A percentile compares a stretch with the other conserved stretches of the same genome.
Conservation (phyloP, 768 basidiomycete species). For the Chalciporus piperatus region DNA sequence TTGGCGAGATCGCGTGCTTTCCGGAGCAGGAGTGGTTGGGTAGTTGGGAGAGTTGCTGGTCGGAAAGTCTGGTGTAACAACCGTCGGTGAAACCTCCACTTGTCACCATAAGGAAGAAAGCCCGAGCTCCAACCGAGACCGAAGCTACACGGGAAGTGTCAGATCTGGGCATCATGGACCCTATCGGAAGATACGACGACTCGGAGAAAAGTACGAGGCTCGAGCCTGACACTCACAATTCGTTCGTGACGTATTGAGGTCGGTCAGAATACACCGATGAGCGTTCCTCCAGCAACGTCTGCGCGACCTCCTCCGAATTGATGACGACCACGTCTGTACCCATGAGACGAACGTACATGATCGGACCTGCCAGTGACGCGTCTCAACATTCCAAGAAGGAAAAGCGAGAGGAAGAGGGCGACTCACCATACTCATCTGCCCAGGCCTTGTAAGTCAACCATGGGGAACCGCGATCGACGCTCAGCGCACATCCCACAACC, state of each 20-base stretch:
- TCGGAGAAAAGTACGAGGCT: too few relatives aligned
- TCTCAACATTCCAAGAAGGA: not conserved
- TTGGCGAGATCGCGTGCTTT: slow-evolving; percentile 9
- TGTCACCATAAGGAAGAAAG: slow-evolving; percentile 19
- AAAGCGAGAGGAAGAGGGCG: too few relatives aligned
- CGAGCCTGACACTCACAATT: slow-evolving; percentile 4
- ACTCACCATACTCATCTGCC: slow-evolving; percentile 10
- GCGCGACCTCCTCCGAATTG: slow-evolving; percentile 10
- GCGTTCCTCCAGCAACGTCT: slow-evolving; percentile 13
- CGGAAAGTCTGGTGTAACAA: slow-evolving; percentile 20
- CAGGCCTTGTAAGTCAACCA: slow-evolving; percentile 14
- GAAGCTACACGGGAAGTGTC: not conserved
- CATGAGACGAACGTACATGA: slow-evolving; percentile 1
- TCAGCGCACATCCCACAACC: slow-evolving; percentile 11
- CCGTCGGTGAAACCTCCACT: slow-evolving; percentile 19
- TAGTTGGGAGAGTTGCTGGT: slow-evolving; percentile 1
- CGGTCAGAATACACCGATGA: slow-evolving; percentile 17
- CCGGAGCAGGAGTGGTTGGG: slow-evolving; percentile 7
- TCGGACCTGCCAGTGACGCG: not conserved
- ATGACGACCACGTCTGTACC: slow-evolving; percentile 8
- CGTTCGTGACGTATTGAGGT: slow-evolving; percentile 5
- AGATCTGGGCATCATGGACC: not conserved
- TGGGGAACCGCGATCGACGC: slow-evolving; percentile 1
- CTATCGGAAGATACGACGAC: too few relatives aligned
- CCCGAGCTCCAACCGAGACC: slow-evolving; percentile 18